Conservation (phyloP, 768 basidiomycete genomes). For the Lentinus tigrinus region DNA sequence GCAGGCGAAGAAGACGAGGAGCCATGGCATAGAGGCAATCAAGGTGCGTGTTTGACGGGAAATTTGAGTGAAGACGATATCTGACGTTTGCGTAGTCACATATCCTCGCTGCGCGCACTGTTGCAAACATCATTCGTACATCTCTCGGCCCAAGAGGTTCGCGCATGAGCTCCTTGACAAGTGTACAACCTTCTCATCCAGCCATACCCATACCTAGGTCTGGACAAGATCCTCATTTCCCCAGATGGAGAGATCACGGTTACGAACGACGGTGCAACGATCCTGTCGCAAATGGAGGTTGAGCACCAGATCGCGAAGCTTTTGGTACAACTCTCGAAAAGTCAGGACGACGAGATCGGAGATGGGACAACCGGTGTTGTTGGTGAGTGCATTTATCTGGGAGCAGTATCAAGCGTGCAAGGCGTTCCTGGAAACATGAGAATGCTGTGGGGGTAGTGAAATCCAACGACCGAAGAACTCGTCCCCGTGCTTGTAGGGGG, state of each 20-base stretch:
- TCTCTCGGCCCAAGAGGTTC: slow-evolving; percentile 92
- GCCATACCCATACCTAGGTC: slow-evolving; percentile 46
- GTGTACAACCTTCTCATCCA: neutral
- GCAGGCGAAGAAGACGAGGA: slow-evolving; percentile 88
- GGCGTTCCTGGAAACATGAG: too few species aligned
- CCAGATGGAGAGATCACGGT: slow-evolving; percentile 99
- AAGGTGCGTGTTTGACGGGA: slow-evolving; percentile 58
- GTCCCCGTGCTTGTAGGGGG: too few species aligned
- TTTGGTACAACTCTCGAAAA: slow-evolving; percentile 93
- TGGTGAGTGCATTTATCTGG: slow-evolving; percentile 56
- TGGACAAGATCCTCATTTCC: slow-evolving; percentile 93
- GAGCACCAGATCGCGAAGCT: slow-evolving; percentile 99
- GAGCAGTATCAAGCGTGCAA: too few species aligned
- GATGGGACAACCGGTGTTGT: slow-evolving; percentile 99
- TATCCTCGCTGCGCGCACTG: slow-evolving; percentile 92
- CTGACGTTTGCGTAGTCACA: slow-evolving; percentile 59
- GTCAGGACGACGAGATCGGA: slow-evolving; percentile 99
- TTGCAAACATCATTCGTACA: slow-evolving; percentile 92
- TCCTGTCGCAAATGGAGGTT: slow-evolving; percentile 97
- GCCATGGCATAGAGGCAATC: slow-evolving; percentile 92
- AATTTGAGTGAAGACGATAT: neutral
- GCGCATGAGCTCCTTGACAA: slow-evolving; percentile 12
- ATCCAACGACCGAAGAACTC: too few species aligned
- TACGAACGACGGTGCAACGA: slow-evolving; percentile 98
- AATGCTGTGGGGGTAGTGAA: too few species aligned